Conservation (phyloP, 1,139 yeast genomes). For the Taphrina confusa region DNA sequence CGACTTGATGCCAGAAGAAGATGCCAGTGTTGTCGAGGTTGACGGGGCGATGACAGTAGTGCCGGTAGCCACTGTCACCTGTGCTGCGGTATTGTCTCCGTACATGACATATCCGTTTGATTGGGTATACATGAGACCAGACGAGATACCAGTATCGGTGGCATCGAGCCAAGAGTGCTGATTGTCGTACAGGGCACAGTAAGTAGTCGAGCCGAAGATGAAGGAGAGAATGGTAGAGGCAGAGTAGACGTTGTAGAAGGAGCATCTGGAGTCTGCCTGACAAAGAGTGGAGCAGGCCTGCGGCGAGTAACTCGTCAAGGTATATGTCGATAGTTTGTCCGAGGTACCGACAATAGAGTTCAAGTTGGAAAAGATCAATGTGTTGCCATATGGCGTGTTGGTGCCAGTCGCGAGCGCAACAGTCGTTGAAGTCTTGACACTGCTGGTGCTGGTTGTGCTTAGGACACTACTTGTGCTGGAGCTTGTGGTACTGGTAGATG, state of each 20-base stretch:
- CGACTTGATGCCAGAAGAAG: neutral
- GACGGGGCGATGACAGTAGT: conserved; percentile 1
- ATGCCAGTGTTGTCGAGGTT: neutral
- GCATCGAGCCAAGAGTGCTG: conserved; percentile 11
- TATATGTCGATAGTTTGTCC: conserved; percentile 5
- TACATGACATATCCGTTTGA: conserved; percentile 17
- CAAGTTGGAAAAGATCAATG: neutral
- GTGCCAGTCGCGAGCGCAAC: conserved; percentile 16
- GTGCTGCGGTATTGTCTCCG: conserved; percentile 13
- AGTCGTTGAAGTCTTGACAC: neutral
- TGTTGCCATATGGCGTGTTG: conserved; percentile 21
- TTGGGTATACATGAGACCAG: neutral
- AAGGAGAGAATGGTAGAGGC: neutral
- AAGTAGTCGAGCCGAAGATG: neutral
- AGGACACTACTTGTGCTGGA: neutral
- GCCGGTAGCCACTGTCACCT: neutral
- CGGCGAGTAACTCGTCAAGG: conserved; percentile 2
- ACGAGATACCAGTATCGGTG: neutral
- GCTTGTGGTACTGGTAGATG: neutral
- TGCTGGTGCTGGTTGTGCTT: neutral
- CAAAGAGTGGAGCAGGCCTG: conserved; percentile 11
- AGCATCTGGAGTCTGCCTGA: neutral
- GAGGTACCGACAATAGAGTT: neutral
- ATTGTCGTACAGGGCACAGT: conserved; percentile 4
- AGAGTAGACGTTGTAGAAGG: conserved; percentile 16